phyloP scores from a whole-genome alignment of 1,284 basidiomycete genomes.

The Ustilago nuda region DNA sequence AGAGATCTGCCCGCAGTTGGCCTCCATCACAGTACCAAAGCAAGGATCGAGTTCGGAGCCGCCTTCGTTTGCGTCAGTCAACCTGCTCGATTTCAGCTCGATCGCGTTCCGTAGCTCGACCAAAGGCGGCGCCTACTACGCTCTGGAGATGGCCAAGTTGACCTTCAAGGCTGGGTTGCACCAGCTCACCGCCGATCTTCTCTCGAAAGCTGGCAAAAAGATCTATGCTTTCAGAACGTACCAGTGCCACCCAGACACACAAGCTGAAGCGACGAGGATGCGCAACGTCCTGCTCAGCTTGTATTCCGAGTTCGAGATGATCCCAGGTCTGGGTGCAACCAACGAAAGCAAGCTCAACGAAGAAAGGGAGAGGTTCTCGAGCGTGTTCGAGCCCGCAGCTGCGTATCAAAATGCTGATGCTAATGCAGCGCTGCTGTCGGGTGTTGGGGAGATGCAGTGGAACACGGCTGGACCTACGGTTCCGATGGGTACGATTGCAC shows the following conservation, averaged over 20 bases:
- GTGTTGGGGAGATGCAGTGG: conserved; percentile 28
- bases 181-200: conserved; percentile 42
- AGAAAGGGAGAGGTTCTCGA: conserved; percentile 32
- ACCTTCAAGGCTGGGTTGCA: conserved; percentile 30
- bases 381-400: conserved; percentile 33
- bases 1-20: conserved; percentile 37
- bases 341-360: conserved; percentile 27
- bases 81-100: conserved; percentile 42
- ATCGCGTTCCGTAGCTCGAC: conserved; percentile 42
- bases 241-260: conserved; percentile 39
- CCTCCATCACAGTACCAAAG: conserved; percentile 30
- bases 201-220: conserved; percentile 30
- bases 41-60: conserved; percentile 30
- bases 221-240: conserved; percentile 46
- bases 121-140: conserved; percentile 35
- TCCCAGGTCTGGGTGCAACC: conserved; percentile 35
- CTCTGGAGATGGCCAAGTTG: conserved; percentile 42
- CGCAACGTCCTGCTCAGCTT: conserved; percentile 22
- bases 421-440: conserved; percentile 15
- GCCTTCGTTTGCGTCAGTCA: conserved; percentile 23
- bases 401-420: conserved; percentile 8
- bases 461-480: conserved; percentile 2
- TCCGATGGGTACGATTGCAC: conserved; percentile 7
- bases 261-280: conserved; percentile 31
- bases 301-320: conserved; percentile 43